phyloP scores from a whole-genome alignment of 305 asterid species.

The Fraxinus platypoda region DNA sequence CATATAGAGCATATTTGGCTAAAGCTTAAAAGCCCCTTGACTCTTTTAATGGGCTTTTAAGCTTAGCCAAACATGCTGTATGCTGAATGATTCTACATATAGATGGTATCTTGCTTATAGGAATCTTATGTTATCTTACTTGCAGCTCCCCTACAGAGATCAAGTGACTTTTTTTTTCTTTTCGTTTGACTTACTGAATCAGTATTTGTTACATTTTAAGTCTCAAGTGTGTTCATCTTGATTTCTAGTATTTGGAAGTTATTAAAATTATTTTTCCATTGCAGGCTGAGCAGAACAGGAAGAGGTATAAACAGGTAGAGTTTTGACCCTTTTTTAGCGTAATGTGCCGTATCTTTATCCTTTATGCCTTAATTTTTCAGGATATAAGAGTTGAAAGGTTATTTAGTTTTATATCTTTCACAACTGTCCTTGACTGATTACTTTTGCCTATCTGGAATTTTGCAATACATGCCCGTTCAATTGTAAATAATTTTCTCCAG shows the following conservation, averaged over 20 bases:
- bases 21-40: background rate
- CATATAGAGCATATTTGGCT: background rate
- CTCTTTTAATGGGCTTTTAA: background rate
- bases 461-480: background rate
- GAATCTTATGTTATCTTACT: background rate
- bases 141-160: background rate
- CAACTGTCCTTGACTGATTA: background rate
- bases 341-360: background rate
- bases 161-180: background rate
- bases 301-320: conserved; percentile 70
- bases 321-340: conserved; percentile 12
- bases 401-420: background rate
- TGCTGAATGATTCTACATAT: background rate
- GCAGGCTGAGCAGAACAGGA: conserved; percentile 68
- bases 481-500: background rate
- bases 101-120: background rate
- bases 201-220: background rate
- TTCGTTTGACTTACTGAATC: background rate
- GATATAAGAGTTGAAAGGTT: background rate
- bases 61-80: background rate
- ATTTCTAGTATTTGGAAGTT: conserved; percentile 8
- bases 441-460: background rate
- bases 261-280: conserved; percentile 20
- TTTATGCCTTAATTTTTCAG: background rate
- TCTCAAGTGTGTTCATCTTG: background rate